Percentiles rank a stretch among this genome's conserved stretches.
phyloP scores from a whole-genome alignment of 768 basidiomycete genomes.

The Rhodosporidiobolus odoratus region DNA sequence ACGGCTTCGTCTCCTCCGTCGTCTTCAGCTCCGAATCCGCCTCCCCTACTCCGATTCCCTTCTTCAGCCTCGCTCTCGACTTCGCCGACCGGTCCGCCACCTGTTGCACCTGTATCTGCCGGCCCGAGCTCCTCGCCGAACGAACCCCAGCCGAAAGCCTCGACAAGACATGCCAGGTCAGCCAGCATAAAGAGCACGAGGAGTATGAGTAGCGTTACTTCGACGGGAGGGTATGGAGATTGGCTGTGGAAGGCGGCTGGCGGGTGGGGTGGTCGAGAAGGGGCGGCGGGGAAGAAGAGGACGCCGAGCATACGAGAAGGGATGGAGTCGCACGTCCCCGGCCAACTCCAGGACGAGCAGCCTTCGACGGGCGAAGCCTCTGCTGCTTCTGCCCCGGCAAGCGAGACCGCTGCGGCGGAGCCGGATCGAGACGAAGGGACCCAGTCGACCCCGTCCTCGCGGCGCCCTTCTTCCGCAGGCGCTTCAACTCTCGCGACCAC shows the following conservation, averaged over 20 bases:
- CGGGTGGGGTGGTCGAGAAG: background rate
- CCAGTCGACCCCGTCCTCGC: slow-evolving; percentile 2
- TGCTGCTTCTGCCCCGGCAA: background rate
- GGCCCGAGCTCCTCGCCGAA: background rate
- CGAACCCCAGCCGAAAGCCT: background rate
- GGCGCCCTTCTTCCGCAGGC: background rate
- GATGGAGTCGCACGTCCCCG: too few species aligned
- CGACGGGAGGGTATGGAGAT: slow-evolving; percentile 11
- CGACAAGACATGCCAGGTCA: background rate
- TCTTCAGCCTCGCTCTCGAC: background rate
- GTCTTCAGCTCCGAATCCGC: background rate
- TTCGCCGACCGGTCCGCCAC: background rate
- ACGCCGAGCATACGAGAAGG: background rate
- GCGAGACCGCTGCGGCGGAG: background rate
- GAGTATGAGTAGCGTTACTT: slow-evolving; percentile 10
- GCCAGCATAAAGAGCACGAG: slow-evolving; percentile 16
- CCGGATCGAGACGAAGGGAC: background rate
- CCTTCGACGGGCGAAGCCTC: background rate
- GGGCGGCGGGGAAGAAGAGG: background rate
- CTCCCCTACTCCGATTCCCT: background rate
- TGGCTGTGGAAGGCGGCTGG: slow-evolving; percentile 26
- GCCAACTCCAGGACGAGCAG: background rate
- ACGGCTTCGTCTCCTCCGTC: background rate
- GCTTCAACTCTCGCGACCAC: background rate
- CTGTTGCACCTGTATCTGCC: background rate